Percentiles rank a stretch among this genome's conserved stretches.
Evolutionary conservation across 73 alveolate species (phyloP).

Genomic region (Stentor roeselii): DNA sequence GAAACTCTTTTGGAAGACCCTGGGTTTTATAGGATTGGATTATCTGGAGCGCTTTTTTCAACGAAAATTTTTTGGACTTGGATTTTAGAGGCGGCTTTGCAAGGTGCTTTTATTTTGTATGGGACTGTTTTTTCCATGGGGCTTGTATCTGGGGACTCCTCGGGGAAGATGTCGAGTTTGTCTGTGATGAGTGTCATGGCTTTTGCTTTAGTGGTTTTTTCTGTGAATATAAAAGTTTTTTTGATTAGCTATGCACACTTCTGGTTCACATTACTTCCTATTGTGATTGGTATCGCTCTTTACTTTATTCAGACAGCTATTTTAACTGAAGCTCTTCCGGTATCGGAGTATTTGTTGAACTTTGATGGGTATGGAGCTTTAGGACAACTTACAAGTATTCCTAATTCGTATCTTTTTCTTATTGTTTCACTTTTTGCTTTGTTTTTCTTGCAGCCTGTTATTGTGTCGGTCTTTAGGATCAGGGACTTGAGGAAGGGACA

Average conservation of each 20-base stretch:
- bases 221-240: neutral
- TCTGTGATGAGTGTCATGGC: neutral
- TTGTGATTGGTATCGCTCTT: neutral
- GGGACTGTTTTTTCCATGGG: constrained; percentile 44
- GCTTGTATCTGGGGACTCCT: neutral
- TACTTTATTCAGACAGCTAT: neutral
- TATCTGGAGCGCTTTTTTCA: constrained; percentile 53
- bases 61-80: constrained; percentile 72
- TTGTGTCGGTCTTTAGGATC: neutral
- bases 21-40: constrained; percentile 82
- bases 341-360: neutral
- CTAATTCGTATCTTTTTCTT: neutral
- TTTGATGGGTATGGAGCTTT: neutral
- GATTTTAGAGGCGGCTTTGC: constrained; percentile 72
- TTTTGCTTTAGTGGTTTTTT: neutral
- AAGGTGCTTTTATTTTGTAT: constrained; percentile 59
- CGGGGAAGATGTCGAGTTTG: neutral
- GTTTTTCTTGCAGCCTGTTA: neutral
- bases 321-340: neutral
- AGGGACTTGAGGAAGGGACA: neutral
- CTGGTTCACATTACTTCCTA: neutral
- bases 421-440: neutral
- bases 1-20: constrained; percentile 43
- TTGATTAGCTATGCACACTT: neutral
- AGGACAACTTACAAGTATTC: neutral